Evolutionary conservation across 768 basidiomycete genomes (phyloP), one percentile per base, ranked within the genome.

Genomic region (Rhizopogon salebrosus): DNA sequence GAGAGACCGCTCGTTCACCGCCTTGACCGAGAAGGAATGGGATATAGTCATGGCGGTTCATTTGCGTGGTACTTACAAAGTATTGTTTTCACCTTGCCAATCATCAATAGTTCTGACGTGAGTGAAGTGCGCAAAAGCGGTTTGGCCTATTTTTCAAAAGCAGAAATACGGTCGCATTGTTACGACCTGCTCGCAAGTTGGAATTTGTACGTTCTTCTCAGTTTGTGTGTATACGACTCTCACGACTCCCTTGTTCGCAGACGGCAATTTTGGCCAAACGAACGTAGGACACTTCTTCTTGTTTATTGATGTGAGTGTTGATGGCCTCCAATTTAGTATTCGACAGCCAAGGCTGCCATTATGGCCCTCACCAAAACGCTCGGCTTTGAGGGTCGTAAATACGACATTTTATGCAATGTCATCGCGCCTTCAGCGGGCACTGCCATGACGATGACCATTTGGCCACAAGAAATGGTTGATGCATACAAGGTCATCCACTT

Each of bases 131-230:
- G 86, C 83, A 26, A 90, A 95, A 64, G 97, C 95, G 5, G 87
- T 91, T 23, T 99, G 97, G 97, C 93, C 95, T 0, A 74, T 92
- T 60, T 98, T 99, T 82, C 88, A 89, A 70, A 88, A 93, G 72
- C 95, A 98, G 67, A 93, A 92, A 70, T 97, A 85, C 64, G 97
- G 97, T 26, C 84, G 97, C 40, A 94, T 99, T 62, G 80, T 98
- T 49, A 95, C 90, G 27, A 98, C 94, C n/a, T 80, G 84, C 54
- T 98, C 94, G 2, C 85, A 87, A 64, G 92, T 92, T 46, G 95
- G 95, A 54, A 84, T 98, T 49, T 93, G 92, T 94, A 62, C 62
- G 90, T 78, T n/a, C 53, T 1, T 16, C 14, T 20, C 52, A 29
- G 24, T 36, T 34, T 31, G 38, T 41, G 23, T 10, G 6, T 54